Conservation (phyloP, 768 basidiomycete species). For the Russula brevipes region DNA sequence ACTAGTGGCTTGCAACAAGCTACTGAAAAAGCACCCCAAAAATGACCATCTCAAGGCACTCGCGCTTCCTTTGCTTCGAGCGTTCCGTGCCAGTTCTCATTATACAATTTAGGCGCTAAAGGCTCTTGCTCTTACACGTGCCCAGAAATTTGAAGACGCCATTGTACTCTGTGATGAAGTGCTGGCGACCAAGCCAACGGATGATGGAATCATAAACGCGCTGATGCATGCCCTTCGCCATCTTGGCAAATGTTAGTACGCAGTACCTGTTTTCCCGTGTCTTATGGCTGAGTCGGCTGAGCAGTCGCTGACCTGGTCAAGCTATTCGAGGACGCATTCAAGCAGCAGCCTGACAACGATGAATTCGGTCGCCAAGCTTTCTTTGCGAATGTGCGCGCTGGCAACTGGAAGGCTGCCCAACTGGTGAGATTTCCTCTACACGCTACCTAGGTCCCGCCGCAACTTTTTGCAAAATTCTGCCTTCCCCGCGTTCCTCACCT, state of each 20-base stretch:
- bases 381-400: conserved; percentile 75
- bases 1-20: conserved; percentile 77
- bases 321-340: conserved; percentile 86
- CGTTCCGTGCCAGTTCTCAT: conserved; percentile 14
- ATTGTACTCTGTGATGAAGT: conserved; percentile 76
- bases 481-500: neutral
- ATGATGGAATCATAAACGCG: conserved; percentile 68
- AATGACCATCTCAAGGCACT: conserved; percentile 65
- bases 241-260: conserved; percentile 56
- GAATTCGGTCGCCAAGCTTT: conserved; percentile 81
- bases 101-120: conserved; percentile 58
- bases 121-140: conserved; percentile 76
- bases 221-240: conserved; percentile 82
- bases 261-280: neutral
- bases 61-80: neutral
- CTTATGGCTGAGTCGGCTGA: neutral
- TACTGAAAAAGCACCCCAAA: conserved; percentile 80
- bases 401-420: conserved; percentile 83
- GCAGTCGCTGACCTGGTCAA: conserved; percentile 71
- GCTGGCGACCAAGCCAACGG: conserved; percentile 62
- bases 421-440: conserved; percentile 44
- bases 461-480: neutral
- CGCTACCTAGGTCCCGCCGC: neutral
- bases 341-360: conserved; percentile 73
- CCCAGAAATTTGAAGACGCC: conserved; percentile 82